Evolutionary conservation across 208 protist species (phyloP).

Genomic region (Trypanosoma vivax): DNA sequence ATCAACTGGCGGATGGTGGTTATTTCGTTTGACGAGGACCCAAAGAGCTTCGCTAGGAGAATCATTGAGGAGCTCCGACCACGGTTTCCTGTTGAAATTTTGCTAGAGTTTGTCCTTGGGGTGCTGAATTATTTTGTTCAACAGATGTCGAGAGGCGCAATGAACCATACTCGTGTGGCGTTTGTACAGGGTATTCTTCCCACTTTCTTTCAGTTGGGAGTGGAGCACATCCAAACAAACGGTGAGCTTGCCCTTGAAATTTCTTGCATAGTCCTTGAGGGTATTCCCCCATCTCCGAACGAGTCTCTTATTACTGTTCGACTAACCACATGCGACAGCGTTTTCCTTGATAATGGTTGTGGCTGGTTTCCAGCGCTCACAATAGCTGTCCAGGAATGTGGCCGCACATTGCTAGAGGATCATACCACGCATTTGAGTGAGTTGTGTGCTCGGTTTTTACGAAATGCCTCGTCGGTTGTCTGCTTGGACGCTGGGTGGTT

Average conservation of each 20-base stretch:
- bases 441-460: slow-evolving; percentile 41
- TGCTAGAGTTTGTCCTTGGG: slow-evolving; percentile 75
- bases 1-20: slow-evolving; percentile 69
- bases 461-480: slow-evolving; percentile 45
- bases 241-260: slow-evolving; percentile 32
- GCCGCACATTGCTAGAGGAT: slow-evolving; percentile 28
- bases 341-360: slow-evolving; percentile 44
- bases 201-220: slow-evolving; percentile 52
- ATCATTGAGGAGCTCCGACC: slow-evolving; percentile 42
- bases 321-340: slow-evolving; percentile 37
- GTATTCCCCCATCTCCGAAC: slow-evolving; percentile 8
- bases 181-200: slow-evolving; percentile 57
- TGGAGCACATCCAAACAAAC: slow-evolving; percentile 17
- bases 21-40: slow-evolving; percentile 22
- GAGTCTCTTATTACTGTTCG: slow-evolving; percentile 24
- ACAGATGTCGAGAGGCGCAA: slow-evolving; percentile 37
- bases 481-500: slow-evolving; percentile 48
- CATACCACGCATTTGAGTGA: slow-evolving; percentile 25
- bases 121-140: slow-evolving; percentile 59
- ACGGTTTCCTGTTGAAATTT: slow-evolving; percentile 41
- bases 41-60: slow-evolving; percentile 12
- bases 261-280: slow-evolving; percentile 61
- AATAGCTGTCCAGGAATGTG: slow-evolving; percentile 38
- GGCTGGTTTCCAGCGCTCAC: slow-evolving; percentile 49
- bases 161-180: slow-evolving; percentile 32